Evolutionary conservation across 1,139 yeast species (phyloP).

Genomic region (Suhomyces yuchorum): DNA sequence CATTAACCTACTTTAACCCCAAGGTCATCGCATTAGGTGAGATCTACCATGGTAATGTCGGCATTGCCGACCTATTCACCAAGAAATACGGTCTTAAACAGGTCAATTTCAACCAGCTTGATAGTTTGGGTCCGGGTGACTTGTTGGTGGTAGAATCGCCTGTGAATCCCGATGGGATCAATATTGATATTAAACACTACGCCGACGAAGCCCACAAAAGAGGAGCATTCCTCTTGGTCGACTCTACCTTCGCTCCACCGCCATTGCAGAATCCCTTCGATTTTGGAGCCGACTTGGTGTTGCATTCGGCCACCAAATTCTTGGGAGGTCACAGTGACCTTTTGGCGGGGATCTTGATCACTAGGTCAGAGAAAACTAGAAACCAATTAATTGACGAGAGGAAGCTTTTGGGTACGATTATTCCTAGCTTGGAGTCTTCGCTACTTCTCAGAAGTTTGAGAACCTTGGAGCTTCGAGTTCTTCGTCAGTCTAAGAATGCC

Average conservation of each 20-base stretch:
- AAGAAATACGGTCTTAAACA: constrained; percentile 63
- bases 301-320: constrained; percentile 91
- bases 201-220: constrained; percentile 68
- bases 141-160: constrained; percentile 85
- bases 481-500: constrained; percentile 66
- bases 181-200: constrained; percentile 61
- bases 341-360: constrained; percentile 75
- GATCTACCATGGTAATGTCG: constrained; percentile 85
- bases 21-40: constrained; percentile 73
- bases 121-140: constrained; percentile 64
- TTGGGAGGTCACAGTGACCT: constrained; percentile 95
- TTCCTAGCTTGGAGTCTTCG: constrained; percentile 76
- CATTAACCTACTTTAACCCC: constrained; percentile 72
- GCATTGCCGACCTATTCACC: constrained; percentile 61
- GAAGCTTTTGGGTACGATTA: constrained; percentile 70
- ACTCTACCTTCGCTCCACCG: constrained; percentile 92
- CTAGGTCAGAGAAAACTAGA: constrained; percentile 53
- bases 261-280: constrained; percentile 81
- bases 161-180: constrained; percentile 78
- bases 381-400: constrained; percentile 60
- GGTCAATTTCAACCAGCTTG: constrained; percentile 44
- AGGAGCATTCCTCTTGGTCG: constrained; percentile 72
- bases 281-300: constrained; percentile 77
- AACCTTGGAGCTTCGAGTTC: constrained; percentile 72
- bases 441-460: constrained; percentile 76